Evolutionary conservation across 306 rosid species (phyloP).

Genomic region (Quillaja saponaria): DNA sequence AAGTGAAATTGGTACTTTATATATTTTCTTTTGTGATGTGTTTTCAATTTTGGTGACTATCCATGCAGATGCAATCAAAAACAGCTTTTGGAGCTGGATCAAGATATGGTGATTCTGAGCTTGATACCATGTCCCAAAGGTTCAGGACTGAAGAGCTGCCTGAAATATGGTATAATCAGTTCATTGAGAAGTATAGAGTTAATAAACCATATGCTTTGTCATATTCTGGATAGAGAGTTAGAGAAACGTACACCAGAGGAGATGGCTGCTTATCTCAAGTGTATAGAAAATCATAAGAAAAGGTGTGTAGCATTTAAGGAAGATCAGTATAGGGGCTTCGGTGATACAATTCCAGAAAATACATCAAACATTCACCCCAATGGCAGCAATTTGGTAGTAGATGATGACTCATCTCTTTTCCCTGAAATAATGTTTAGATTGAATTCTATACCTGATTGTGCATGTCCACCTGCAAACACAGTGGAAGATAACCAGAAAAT

Average conservation of each 20-base stretch:
- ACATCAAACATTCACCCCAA: slow-evolving; percentile 44
- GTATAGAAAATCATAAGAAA: slow-evolving; percentile 56
- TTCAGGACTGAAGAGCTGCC: slow-evolving; percentile 64
- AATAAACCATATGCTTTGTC: slow-evolving; percentile 53
- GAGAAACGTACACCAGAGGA: slow-evolving; percentile 69
- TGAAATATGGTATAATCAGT: slow-evolving; percentile 84
- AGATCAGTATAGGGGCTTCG: slow-evolving; percentile 49
- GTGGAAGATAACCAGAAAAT: slow-evolving; percentile 48
- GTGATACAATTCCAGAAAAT: slow-evolving; percentile 43
- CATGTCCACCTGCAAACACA: slow-evolving; percentile 52
- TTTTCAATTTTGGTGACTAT: too few relatives aligned
- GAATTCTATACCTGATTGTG: slow-evolving; percentile 89
- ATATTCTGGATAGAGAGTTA: slow-evolving; percentile 52
- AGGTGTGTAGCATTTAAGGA: slow-evolving; percentile 65
- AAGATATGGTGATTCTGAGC: slow-evolving; percentile 67
- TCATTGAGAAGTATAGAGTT: slow-evolving; percentile 56
- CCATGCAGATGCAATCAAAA: slow-evolving; percentile 68
- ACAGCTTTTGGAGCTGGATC: slow-evolving; percentile 45
- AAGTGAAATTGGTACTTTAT: too few relatives aligned
- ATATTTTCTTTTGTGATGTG: too few relatives aligned
- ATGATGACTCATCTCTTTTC: slow-evolving; percentile 48
- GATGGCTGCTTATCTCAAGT: slow-evolving; percentile 63
- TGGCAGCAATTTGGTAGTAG: slow-evolving; percentile 48
- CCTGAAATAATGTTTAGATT: slow-evolving; percentile 67
- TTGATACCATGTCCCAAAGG: slow-evolving; percentile 48